These are phyloP conservation scores for Neospora caninum DNA, from an alignment of 169 alveolate species.

Conservation along the genomic window DNA sequence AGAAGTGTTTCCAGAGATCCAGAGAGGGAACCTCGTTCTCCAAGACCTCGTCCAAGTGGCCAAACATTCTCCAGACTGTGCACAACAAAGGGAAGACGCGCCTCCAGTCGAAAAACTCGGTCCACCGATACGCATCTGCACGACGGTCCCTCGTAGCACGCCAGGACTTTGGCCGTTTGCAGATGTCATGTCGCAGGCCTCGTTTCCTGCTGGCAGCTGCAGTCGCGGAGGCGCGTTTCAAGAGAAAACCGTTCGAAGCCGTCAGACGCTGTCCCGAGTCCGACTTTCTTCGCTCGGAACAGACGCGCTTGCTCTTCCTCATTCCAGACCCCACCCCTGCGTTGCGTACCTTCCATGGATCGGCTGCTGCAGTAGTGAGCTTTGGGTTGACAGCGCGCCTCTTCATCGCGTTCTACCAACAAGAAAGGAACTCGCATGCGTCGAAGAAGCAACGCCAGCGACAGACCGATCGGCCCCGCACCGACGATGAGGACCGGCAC, in stretches of 20 bases:
- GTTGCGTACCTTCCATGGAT: constrained; percentile 90
- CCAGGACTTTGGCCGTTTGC: no score
- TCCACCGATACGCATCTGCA: no score
- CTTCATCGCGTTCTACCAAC: constrained; percentile 81
- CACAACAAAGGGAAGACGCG: neutral
- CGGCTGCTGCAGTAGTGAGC: constrained; percentile 92
- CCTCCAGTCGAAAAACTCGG: neutral
- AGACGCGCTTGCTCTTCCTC: no score
- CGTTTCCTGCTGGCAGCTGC: no score
- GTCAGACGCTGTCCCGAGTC: no score
- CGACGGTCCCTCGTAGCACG: no score
- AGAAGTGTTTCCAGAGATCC: constrained; percentile 76
- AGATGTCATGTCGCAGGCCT: no score
- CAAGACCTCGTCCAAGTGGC: constrained; percentile 75
- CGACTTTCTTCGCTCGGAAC: no score
- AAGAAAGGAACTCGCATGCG: constrained; percentile 83
- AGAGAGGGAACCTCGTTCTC: constrained; percentile 73
- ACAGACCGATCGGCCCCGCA: constrained; percentile 95
- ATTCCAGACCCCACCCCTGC: neutral
- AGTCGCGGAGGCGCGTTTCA: no score
- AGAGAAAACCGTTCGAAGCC: no score
- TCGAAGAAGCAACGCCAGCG: constrained; percentile 85
- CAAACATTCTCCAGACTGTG: constrained; percentile 81
- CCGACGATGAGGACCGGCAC: constrained; percentile 88
- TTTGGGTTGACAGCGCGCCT: constrained; percentile 84